phyloP scores from a whole-genome alignment of 1,284 basidiomycete genomes.

The Schizophyllum amplum region DNA sequence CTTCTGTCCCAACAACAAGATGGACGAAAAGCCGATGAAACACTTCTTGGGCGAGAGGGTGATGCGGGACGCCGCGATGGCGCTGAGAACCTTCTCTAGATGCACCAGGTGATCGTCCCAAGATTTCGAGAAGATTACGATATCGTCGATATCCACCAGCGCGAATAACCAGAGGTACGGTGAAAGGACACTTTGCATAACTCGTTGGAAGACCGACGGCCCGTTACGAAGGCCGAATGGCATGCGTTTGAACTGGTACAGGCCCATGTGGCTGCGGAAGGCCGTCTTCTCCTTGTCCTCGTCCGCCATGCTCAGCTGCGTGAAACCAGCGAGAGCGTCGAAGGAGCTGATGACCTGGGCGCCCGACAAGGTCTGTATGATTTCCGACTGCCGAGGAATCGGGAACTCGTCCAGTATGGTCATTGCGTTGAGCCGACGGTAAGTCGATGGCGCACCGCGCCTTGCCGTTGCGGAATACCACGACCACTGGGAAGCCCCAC shows the following conservation, averaged over 20 bases:
- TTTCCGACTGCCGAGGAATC: slow-evolving; percentile 28
- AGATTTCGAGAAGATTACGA: not conserved
- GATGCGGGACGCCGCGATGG: slow-evolving; percentile 19
- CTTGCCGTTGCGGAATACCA: no score
- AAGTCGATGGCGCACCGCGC: slow-evolving; percentile 26
- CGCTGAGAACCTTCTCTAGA: not conserved
- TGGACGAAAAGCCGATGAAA: no score
- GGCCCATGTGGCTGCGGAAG: not conserved
- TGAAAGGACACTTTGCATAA: not conserved
- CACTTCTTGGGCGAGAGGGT: slow-evolving; percentile 22
- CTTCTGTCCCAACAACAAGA: no score
- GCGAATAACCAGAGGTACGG: no score
- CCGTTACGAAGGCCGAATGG: not conserved
- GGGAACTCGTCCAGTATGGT: slow-evolving; percentile 32
- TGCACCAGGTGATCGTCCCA: not conserved
- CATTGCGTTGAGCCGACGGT: slow-evolving; percentile 23
- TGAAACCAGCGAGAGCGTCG: not conserved
- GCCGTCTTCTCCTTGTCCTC: slow-evolving; percentile 14
- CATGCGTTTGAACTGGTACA: not conserved
- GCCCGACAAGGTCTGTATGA: slow-evolving; percentile 22
- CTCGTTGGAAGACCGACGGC: not conserved
- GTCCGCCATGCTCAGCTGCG: slow-evolving; percentile 1
- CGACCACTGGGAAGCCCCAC: no score
- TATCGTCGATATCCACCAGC: not conserved
- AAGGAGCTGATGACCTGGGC: not conserved